Conservation (phyloP, 192 early-diverging fungal genomes). For the Endogone sp. region DNA sequence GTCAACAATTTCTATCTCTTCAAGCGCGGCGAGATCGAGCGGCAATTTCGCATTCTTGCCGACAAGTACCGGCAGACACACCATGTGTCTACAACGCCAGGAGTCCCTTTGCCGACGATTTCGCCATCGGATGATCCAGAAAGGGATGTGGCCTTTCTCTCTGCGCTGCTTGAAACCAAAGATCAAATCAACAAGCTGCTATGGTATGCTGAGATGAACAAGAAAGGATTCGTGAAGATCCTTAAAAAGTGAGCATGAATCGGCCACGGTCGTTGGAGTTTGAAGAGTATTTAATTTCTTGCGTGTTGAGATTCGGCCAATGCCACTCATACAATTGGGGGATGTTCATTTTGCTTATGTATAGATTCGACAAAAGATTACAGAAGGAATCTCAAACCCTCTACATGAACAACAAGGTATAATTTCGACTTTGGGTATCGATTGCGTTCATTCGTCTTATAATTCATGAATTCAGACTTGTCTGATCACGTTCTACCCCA, state of each 20-base stretch:
- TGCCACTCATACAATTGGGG: background rate
- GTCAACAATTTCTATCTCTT: conserved; percentile 76
- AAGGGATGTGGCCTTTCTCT: conserved; percentile 36
- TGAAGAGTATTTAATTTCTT: no score
- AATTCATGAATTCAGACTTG: background rate
- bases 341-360: background rate
- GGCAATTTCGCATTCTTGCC: conserved; percentile 55
- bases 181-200: conserved; percentile 41
- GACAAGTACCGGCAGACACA: conserved; percentile 41
- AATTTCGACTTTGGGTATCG: background rate
- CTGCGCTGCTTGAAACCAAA: conserved; percentile 41
- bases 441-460: background rate
- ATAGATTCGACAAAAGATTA: conserved; percentile 48
- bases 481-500: background rate
- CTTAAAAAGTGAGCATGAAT: conserved; percentile 49
- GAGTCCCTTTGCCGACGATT: conserved; percentile 11
- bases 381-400: conserved; percentile 24
- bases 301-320: no score
- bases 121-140: conserved; percentile 19
- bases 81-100: background rate
- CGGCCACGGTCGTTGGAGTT: no score
- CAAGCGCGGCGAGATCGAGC: conserved; percentile 72
- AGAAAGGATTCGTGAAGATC: conserved; percentile 47
- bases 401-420: conserved; percentile 48
- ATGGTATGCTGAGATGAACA: conserved; percentile 49